Percentiles rank a stretch among this genome's conserved stretches.
phyloP scores from a whole-genome alignment of 2,329 filamentous ascomycete species.

The Lizonia empirigonia region DNA sequence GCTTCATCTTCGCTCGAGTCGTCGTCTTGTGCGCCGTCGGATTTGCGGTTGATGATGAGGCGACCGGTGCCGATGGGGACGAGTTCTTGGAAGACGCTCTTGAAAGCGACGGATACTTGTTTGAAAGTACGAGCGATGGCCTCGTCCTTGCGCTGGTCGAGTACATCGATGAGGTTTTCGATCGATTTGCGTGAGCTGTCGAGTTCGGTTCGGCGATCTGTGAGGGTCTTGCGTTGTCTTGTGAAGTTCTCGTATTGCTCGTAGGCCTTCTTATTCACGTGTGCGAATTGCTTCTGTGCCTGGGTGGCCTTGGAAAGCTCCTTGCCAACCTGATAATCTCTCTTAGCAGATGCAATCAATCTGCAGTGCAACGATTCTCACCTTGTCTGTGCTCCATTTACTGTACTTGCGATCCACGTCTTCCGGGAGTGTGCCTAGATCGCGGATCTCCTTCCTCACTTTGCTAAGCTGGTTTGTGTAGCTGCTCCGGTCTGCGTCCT shows the following conservation, averaged over 20 bases:
- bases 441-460: constrained; percentile 85
- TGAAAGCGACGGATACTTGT: constrained; percentile 93
- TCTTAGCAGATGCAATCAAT: constrained; percentile 15
- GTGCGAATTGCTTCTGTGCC: constrained; percentile 91
- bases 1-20: constrained; percentile 54
- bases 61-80: constrained; percentile 92
- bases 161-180: constrained; percentile 85
- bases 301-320: constrained; percentile 89
- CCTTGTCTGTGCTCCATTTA: constrained; percentile 76
- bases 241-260: constrained; percentile 99
- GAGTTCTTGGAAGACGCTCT: constrained; percentile 89
- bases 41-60: constrained; percentile 89
- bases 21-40: constrained; percentile 72
- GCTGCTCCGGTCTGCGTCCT: constrained; percentile 83
- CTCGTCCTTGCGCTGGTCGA: constrained; percentile 96
- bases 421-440: constrained; percentile 89
- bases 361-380: constrained; percentile 52
- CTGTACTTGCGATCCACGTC: constrained; percentile 93
- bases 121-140: constrained; percentile 98
- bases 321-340: constrained; percentile 47
- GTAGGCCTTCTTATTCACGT: constrained; percentile 99
- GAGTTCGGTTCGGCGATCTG: constrained; percentile 82
- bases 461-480: constrained; percentile 78
- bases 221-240: constrained; percentile 83
- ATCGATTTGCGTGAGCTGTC: constrained; percentile 87